Evolutionary conservation across 352 stramenopile species (phyloP), one percentile per base, ranked within the genome.

Genomic region (Globisporangium barbulae): DNA sequence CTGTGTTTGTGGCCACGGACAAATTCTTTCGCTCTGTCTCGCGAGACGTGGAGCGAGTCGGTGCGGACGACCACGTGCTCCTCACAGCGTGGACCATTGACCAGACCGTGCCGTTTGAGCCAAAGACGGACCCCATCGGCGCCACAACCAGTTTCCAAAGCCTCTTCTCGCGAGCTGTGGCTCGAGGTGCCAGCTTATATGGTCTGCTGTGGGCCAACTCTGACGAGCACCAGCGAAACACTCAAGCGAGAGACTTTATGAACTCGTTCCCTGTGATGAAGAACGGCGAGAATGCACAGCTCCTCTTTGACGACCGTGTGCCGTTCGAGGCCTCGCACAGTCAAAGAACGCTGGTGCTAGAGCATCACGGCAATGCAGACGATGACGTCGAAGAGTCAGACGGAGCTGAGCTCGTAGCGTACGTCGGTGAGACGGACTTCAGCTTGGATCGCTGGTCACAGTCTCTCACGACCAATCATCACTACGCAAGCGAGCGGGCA

Each of bases 31-130:
- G 59, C 17, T 70, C 77, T 17, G 62, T 89, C 25, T 82, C 77
- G 41, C 52, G 74, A 21, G 78, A 90, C 42, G 65, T 89, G 35
- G 21, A 65, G 48, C 58, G 64, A 15, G 77, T 74, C 4, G 66
- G 65, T n/a, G 44, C 59, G 22, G 65, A 81, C 50, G 57, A 78
- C 54, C 72, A 73, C 30, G 66, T 89, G 37, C 84, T 77, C 19
- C 62, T 89, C 35, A 75, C 76, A 0, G 82, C 73, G 39, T 91
- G 82, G 79, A 82, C 70, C 22, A 78, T 85, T 12, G 82, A 75
- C 57, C 31, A 37, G 31, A 76, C 88, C 54, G 67, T 91, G 1
- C 68, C 72, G 7, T 81, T 91, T 17, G 70, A 76, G 19, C 82
- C 79, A 2, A 41, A 77, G 52, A 35, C 61, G 1, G 57, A 74